Evolutionary conservation across 2,329 filamentous ascomycete species (phyloP), one percentile per base, ranked within the genome.

Genomic region (Alternaria atra): DNA sequence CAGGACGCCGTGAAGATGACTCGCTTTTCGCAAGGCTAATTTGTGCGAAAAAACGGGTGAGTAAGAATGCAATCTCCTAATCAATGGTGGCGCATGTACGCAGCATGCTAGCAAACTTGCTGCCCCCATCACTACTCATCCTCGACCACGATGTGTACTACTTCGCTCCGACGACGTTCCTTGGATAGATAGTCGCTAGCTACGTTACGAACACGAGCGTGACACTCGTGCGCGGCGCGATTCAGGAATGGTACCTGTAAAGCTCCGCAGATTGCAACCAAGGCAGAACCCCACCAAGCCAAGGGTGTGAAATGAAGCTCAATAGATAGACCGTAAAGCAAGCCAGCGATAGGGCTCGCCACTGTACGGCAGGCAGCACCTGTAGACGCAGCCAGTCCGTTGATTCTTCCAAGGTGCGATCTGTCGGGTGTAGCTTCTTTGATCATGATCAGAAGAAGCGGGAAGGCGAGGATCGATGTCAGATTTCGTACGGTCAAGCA

Each of bases 341-440:
- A 83, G 2, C 90, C 90, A 2, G 88, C 88, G 29, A 92, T 77
- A 0, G 90, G 90, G 23, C 89, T 90, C 1, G 89, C 89, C 39
- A 92, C 73, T 0, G 89, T 91, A n/a, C 90, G 84, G 60, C 88
- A 89, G 5, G 88, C 86, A 20, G 90, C 91, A n/a, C 89, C 90
- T 2, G 87, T 89, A 3, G 87, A 90, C 61, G 91, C 91, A 48
- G 90, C 89, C 8, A 92, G 79, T 0, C 90, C 90, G 64, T 92
- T 92, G 75, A 92, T 90, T 68, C 86, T 89, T 1, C 90, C 90
- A 15, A 92, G 82, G 5, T 87, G 84, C 1, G 83, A 84, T 4
- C 86, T 81, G 5, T 86, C 84, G 0, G 89, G 89, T 4, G 88
- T 87, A 1, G 90, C 88, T 78, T 92, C 88, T 75, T 92, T 92